These are phyloP conservation scores for Arthrinium puccinioides DNA, from an alignment of 2,329 filamentous ascomycete genomes.

Conservation along the genomic window DNA sequence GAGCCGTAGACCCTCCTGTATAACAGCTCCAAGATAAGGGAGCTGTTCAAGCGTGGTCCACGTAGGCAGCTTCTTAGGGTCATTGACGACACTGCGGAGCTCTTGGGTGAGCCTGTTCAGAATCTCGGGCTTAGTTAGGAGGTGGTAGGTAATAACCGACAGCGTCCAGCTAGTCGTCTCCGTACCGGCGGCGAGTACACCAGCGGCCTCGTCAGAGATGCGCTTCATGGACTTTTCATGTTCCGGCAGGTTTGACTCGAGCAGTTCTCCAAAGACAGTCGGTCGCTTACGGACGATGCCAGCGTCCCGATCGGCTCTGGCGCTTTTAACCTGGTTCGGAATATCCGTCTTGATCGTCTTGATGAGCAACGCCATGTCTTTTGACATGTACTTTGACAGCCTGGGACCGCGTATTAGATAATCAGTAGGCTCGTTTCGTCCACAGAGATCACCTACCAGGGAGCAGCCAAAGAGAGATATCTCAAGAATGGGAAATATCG, in stretches of 20 bases:
- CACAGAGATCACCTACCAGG: slow-evolving; percentile 6
- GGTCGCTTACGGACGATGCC: slow-evolving; percentile 8
- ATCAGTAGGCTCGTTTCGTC: neutral
- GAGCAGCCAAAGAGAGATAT: slow-evolving; percentile 4
- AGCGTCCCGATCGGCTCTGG: slow-evolving; percentile 7
- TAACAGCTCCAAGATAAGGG: slow-evolving; percentile 28
- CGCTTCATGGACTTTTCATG: slow-evolving; percentile 9
- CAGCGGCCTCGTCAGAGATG: slow-evolving; percentile 11
- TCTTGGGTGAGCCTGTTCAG: slow-evolving; percentile 21
- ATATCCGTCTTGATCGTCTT: slow-evolving; percentile 10
- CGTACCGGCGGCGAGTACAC: slow-evolving; percentile 20
- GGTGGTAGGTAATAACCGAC: slow-evolving; percentile 25
- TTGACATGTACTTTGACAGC: slow-evolving; percentile 12
- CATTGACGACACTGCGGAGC: slow-evolving; percentile 15
- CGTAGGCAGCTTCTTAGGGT: slow-evolving; percentile 16
- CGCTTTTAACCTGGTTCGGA: slow-evolving; percentile 8
- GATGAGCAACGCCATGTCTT: slow-evolving; percentile 12
- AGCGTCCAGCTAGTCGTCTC: slow-evolving; percentile 22
- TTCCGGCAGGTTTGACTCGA: slow-evolving; percentile 9
- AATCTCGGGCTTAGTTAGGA: slow-evolving; percentile 23
- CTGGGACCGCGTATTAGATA: neutral
- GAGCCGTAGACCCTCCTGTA: slow-evolving; percentile 29
- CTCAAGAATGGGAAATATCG: slow-evolving; percentile 17
- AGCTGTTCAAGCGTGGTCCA: slow-evolving; percentile 26
- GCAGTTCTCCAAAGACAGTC: slow-evolving; percentile 14